Evolutionary conservation across 371 early-diverging fungal genomes (phyloP), one percentile per base, ranked within the genome.

Genomic region (Smittium culicis): DNA sequence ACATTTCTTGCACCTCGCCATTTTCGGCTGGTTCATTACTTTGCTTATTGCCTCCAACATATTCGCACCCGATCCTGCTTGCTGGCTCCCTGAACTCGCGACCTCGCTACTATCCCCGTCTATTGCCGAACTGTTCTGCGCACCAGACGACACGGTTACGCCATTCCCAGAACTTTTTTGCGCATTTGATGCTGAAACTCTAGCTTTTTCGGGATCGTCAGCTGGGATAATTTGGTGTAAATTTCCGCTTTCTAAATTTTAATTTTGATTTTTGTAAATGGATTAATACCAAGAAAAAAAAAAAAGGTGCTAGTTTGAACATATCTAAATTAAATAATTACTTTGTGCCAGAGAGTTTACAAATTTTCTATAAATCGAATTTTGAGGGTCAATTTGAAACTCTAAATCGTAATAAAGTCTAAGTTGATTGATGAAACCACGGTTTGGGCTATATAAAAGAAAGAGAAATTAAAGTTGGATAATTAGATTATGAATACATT

Each of bases 361-460:
- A 71, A 86, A 89, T 16, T 87, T 82, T 64, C 91, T 80, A 69
- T 90, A 89, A n/a, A 79, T 79, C 14, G 80, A 73, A 66, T 82
- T 79, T 16, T 71, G 70, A n/a, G 75, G 34, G 64, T 83, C 79
- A 16, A 89, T 82, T 24, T 80, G 80, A 70, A 79, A 86, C 57
- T 77, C 73, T 60, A 89, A 74, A 64, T 78, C 78, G 30, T 79
- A 74, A 70, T 83, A 91, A 17, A 90, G 72, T 35, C 77, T 73
- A 27, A 90, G 73, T 68, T 90, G 92, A 0, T 78, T 71, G 35
- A 81, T 45, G 67, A 91, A 91, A 3, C 92, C 90, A 30, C 77
- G 72, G 69, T 91, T 91, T 0, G 90, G 90, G n/a, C 79, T 79
- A 69, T 59, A 28, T n/a, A 59, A 5, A 45, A 45, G 20, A 45